phyloP scores from a whole-genome alignment of 352 stramenopile genomes.

The Pythium aphanidermatum region DNA sequence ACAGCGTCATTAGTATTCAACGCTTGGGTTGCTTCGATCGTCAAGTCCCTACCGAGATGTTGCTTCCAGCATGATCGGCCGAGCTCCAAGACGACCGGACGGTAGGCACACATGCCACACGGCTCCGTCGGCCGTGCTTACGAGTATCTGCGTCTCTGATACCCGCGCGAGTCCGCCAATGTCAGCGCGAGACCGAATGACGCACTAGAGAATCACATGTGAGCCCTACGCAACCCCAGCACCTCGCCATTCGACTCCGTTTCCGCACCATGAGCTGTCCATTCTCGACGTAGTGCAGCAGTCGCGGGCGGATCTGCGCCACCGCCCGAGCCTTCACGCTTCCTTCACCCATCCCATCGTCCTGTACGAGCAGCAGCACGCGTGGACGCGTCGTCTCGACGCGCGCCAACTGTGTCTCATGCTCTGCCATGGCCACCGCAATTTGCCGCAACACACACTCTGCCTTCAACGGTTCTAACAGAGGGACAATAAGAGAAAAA shows the following conservation, averaged over 20 bases:
- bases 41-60: too few species aligned
- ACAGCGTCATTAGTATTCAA: too few species aligned
- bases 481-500: too few species aligned
- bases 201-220: too few species aligned
- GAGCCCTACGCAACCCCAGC: too few species aligned
- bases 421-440: not conserved
- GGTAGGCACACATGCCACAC: conserved; percentile 8
- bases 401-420: conserved; percentile 28
- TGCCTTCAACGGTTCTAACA: too few species aligned
- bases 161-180: too few species aligned
- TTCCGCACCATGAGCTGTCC: conserved; percentile 30
- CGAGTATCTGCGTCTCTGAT: too few species aligned
- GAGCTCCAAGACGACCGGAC: not conserved
- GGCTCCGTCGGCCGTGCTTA: not conserved
- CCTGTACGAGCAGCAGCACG: conserved; percentile 14
- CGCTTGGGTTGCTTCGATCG: too few species aligned
- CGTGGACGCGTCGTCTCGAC: conserved; percentile 32
- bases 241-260: too few species aligned
- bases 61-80: not conserved
- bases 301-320: conserved; percentile 35
- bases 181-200: not conserved
- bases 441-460: too few species aligned
- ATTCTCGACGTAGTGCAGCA: conserved; percentile 47
- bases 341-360: not conserved
- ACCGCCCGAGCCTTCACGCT: conserved; percentile 10